phyloP scores from a whole-genome alignment of 2,329 filamentous ascomycete species.

The Sphaerulina populicola region DNA sequence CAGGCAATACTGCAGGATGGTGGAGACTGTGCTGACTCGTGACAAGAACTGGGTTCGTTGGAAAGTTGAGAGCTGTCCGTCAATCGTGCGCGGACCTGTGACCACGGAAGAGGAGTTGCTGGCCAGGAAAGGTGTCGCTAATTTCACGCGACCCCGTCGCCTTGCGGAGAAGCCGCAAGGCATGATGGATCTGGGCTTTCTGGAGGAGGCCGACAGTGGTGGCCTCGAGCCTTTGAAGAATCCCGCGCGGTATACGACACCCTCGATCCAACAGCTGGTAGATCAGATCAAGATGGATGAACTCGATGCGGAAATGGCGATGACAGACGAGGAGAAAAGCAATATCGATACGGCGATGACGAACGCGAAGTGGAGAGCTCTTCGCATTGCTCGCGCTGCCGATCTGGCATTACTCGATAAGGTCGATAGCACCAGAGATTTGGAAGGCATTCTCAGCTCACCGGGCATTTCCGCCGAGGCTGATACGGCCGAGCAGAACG shows the following conservation, averaged over 20 bases:
- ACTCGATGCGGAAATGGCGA: conserved; percentile 77
- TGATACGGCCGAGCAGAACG: conserved; percentile 14
- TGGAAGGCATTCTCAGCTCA: conserved; percentile 36
- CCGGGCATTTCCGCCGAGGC: conserved; percentile 5
- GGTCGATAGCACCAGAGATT: conserved; percentile 71
- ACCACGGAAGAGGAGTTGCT: conserved; percentile 59
- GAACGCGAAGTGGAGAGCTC: conserved; percentile 82
- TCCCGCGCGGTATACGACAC: conserved; percentile 54
- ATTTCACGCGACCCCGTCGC: conserved; percentile 60
- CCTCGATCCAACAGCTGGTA: conserved; percentile 62
- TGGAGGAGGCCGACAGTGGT: conserved; percentile 57
- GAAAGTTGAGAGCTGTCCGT: conserved; percentile 90
- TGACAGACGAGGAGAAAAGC: conserved; percentile 53
- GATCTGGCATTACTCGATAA: conserved; percentile 75
- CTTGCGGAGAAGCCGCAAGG: conserved; percentile 61
- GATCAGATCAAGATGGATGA: conserved; percentile 68
- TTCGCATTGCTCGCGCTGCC: conserved; percentile 67
- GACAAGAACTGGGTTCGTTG: conserved; percentile 99
- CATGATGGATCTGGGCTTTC: conserved; percentile 67
- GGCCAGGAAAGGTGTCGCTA: conserved; percentile 60
- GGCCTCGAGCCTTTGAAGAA: conserved; percentile 64
- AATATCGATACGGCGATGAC: conserved; percentile 61
- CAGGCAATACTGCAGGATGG: conserved; percentile 90
- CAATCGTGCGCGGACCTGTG: conserved; percentile 70
- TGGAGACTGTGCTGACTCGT: conserved; percentile 86